Conservation (phyloP, 176 grass and related monocot genomes). For the Poa annua region DNA sequence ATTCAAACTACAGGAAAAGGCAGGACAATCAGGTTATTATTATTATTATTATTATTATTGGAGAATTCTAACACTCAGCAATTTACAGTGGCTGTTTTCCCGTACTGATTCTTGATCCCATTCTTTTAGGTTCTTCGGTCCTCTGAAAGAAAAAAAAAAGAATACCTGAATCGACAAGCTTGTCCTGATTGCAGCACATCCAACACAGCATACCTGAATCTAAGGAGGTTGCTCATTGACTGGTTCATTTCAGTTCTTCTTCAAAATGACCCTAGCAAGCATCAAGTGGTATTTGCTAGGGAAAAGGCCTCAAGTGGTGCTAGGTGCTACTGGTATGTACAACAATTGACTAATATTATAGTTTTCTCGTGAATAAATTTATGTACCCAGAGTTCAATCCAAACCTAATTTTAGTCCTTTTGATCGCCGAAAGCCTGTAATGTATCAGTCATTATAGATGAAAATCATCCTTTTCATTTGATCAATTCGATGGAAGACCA, state of each 20-base stretch:
- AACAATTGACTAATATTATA: not conserved
- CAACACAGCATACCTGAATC: constrained; percentile 54
- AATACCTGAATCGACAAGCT: constrained; percentile 39
- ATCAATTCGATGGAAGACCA: not conserved
- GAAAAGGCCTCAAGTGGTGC: not conserved
- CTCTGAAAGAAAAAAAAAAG: not conserved
- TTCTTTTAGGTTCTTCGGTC: not conserved
- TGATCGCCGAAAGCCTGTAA: not conserved
- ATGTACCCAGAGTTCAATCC: not conserved
- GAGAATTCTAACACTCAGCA: not conserved
- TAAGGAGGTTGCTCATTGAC: constrained; percentile 50
- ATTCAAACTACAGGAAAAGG: not conserved
- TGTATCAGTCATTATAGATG: not conserved
- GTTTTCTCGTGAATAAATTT: constrained; percentile 11
- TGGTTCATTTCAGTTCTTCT: constrained; percentile 26
- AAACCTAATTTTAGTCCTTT: not conserved
- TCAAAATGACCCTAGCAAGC: constrained; percentile 13
- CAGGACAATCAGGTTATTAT: not conserved
- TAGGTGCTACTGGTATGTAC: constrained; percentile 13
- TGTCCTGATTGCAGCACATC: constrained; percentile 50
- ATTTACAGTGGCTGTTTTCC: not conserved
- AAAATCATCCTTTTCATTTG: not conserved
- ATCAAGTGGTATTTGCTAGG: not conserved
- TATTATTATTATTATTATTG: not conserved
- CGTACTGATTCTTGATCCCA: not conserved